Percentiles rank a stretch among this genome's conserved stretches.
These are phyloP conservation scores for Mycena chlorophos DNA, from an alignment of 768 basidiomycete genomes.

Conservation along the genomic window DNA sequence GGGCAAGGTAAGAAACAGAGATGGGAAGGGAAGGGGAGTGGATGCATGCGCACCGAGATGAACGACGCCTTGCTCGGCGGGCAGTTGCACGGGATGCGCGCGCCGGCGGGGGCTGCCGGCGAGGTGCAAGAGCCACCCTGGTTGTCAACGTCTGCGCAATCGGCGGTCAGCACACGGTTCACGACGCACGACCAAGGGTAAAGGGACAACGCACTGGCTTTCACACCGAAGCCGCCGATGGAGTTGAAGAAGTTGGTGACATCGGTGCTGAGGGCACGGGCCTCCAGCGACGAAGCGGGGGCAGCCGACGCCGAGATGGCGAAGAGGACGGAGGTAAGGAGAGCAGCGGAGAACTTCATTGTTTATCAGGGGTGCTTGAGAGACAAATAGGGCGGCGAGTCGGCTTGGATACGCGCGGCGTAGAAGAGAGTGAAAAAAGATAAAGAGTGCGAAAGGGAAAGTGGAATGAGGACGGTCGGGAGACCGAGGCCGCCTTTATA, in stretches of 20 bases:
- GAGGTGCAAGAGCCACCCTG: slow-evolving; percentile 4
- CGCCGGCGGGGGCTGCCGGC: slow-evolving; percentile 4
- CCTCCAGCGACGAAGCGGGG: slow-evolving; percentile 5
- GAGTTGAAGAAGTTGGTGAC: slow-evolving; percentile 6
- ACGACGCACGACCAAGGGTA: not conserved
- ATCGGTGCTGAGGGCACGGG: slow-evolving; percentile 5
- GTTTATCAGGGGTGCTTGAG: slow-evolving; percentile 2
- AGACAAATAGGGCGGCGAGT: slow-evolving; percentile 1
- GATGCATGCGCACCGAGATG: not conserved
- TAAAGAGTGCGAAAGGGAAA: slow-evolving; percentile 8
- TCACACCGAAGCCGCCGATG: slow-evolving; percentile 10
- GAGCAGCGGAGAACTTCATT: slow-evolving; percentile 10
- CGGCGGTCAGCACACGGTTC: not conserved
- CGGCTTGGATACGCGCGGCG: slow-evolving; percentile 11
- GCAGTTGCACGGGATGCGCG: slow-evolving; percentile 9
- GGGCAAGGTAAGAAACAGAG: not conserved
- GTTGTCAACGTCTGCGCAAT: slow-evolving; percentile 10
- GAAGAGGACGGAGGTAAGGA: slow-evolving; percentile 8
- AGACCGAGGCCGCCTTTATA: too few species aligned
- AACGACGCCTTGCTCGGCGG: not conserved
- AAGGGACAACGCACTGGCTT: slow-evolving; percentile 4
- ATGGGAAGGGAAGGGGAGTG: not conserved
- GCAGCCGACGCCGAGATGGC: slow-evolving; percentile 11
- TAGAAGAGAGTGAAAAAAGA: slow-evolving; percentile 9
- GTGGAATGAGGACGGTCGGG: too few species aligned